Conservation (phyloP, 805 yeast genomes). For the Saccharomycopsis capsularis region DNA sequence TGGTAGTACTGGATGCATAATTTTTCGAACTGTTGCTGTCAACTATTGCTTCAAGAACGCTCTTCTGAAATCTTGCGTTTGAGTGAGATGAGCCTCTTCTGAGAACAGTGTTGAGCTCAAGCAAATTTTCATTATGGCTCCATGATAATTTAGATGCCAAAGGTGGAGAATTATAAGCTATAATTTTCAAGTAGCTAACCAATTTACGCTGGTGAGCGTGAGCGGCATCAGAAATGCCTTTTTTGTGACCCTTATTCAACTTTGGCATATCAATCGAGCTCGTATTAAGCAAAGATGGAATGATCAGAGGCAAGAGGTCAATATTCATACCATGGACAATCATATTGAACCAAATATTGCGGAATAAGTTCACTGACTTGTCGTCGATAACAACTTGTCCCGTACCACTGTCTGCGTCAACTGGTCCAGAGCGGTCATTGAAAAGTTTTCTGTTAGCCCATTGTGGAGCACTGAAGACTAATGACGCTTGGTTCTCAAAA, state of each 20-base stretch:
- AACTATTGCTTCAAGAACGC: constrained; percentile 35
- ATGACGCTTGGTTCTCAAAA: constrained; percentile 34
- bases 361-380: constrained; percentile 51
- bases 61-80: constrained; percentile 70
- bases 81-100: constrained; percentile 84
- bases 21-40: neutral
- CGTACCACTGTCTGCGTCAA: neutral
- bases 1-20: neutral
- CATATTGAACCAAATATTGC: constrained; percentile 92
- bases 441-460: constrained; percentile 22
- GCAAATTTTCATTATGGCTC: constrained; percentile 81
- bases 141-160: constrained; percentile 75
- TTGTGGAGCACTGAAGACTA: constrained; percentile 28
- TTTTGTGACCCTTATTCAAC: neutral
- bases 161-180: constrained; percentile 85
- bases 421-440: neutral
- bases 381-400: constrained; percentile 34
- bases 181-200: constrained; percentile 43
- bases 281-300: constrained; percentile 6
- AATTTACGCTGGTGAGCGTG: constrained; percentile 33
- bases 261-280: constrained; percentile 11
- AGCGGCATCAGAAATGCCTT: neutral
- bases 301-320: constrained; percentile 27
- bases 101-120: constrained; percentile 85
- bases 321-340: constrained; percentile 83